Evolutionary conservation across 2,329 filamentous ascomycete genomes (phyloP).

Genomic region (Gaeumannomyces sp.): DNA sequence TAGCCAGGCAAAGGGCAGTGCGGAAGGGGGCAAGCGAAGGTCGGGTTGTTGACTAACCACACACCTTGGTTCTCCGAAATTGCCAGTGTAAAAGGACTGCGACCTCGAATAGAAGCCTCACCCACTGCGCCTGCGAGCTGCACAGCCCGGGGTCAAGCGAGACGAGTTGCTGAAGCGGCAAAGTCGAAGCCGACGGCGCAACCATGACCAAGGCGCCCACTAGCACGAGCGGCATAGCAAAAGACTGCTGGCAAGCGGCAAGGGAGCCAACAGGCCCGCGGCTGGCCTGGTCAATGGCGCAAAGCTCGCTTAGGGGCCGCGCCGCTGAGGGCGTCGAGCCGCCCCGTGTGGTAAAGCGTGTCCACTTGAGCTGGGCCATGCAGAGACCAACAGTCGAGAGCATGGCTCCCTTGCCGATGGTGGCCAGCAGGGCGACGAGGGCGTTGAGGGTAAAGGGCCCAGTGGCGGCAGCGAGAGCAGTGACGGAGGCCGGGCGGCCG

Average conservation of each 20-base stretch:
- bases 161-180: not conserved
- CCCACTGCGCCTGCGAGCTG: no score
- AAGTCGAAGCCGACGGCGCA: not conserved
- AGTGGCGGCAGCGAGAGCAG: not conserved
- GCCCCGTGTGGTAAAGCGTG: not conserved
- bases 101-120: not conserved
- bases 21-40: no score
- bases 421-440: not conserved
- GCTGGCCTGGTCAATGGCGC: not conserved
- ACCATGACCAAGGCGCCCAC: not conserved
- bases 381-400: not conserved
- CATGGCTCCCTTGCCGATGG: not conserved
- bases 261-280: not conserved
- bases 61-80: not conserved
- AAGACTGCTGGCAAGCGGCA: not conserved
- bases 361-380: not conserved
- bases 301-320: not conserved
- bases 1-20: no score
- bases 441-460: not conserved
- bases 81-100: not conserved
- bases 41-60: no score
- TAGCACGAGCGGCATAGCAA: not conserved
- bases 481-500: no score
- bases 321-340: no score
- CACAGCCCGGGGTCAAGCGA: not conserved